Evolutionary conservation across 768 basidiomycete species (phyloP), one percentile per base, ranked within the genome.

Genomic region (Dacryopinax spathularia): DNA sequence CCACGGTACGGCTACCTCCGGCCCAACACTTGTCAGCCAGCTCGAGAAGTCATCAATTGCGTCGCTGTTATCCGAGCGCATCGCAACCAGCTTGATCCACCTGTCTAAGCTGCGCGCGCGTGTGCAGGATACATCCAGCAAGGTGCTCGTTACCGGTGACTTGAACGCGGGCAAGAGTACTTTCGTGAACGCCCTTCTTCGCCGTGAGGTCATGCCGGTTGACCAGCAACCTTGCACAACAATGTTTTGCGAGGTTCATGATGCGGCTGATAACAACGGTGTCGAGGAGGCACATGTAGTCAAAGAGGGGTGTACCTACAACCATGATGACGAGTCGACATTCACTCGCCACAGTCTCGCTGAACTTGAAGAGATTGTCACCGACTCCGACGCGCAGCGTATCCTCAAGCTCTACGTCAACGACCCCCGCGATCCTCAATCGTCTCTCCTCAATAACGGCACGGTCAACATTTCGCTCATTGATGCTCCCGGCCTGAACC

Each of bases 221-320:
- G 96, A 99, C 74, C 93, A 99, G 72, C 96, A 98, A 72, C 96
- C 96, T 2, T 91, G 93, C 74, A 99, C 96, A 0, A 92, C 92
- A 31, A 86, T 92, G 33, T 99, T 99, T 72, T 95, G 91, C 75
- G 93, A 98, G 74, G 96, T 99, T 1, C 89, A 90, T 67, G 91
- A 94, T 70, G 90, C 89, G 1, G 78, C 84, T 31, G 90, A 91
- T 69, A 91, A 91, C 71, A 74, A 77, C 22, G 87, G 86, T 18
- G 76, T 79, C 60, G 93, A 97, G 73, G 90, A 94, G 74, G 84
- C 92, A 18, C 93, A 97, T 68, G 74, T 94, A 39, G 76, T 90
- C 69, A 86, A 84, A 71, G 83, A 86, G 33, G 84, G 82, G 33
- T 75, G 76, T 27, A 73, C 76, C 22, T 98, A 98, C 75, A 80